These are phyloP conservation scores for Dacryopinax spathularia DNA, from an alignment of 768 basidiomycete genomes.

Conservation along the genomic window DNA sequence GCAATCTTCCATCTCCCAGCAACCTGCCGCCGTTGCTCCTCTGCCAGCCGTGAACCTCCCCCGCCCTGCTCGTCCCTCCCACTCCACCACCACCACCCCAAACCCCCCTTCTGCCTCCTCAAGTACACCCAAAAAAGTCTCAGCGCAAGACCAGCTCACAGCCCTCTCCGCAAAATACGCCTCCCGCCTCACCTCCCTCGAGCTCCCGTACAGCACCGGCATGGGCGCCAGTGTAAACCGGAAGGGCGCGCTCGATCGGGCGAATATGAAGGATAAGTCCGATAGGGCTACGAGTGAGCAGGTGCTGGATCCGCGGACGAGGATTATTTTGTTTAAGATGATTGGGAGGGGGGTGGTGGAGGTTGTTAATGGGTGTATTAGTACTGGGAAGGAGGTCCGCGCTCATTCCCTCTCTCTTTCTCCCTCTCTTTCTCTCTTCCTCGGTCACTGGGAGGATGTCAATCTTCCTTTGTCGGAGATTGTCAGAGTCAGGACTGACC, in stretches of 20 bases:
- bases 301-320: conserved; percentile 89
- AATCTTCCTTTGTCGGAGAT: conserved; percentile 6
- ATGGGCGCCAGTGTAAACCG: conserved; percentile 59
- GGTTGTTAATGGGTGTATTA: conserved; percentile 90
- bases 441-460: background rate
- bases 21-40: conserved; percentile 44
- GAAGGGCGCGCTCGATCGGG: conserved; percentile 78
- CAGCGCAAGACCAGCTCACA: conserved; percentile 44
- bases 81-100: conserved; percentile 13
- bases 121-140: no score
- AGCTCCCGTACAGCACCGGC: conserved; percentile 49
- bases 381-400: conserved; percentile 90
- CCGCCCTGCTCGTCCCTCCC: conserved; percentile 23
- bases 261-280: conserved; percentile 87
- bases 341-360: conserved; percentile 76
- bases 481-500: conserved; percentile 5
- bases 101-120: background rate
- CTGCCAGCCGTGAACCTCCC: conserved; percentile 65
- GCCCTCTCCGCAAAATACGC: conserved; percentile 57
- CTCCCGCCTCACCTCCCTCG: conserved; percentile 58
- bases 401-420: background rate
- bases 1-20: conserved; percentile 15
- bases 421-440: background rate
- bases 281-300: conserved; percentile 96
- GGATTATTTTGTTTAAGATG: conserved; percentile 91